Evolutionary conservation across 1,284 basidiomycete genomes (phyloP).

Genomic region (Ustilago hordei): DNA sequence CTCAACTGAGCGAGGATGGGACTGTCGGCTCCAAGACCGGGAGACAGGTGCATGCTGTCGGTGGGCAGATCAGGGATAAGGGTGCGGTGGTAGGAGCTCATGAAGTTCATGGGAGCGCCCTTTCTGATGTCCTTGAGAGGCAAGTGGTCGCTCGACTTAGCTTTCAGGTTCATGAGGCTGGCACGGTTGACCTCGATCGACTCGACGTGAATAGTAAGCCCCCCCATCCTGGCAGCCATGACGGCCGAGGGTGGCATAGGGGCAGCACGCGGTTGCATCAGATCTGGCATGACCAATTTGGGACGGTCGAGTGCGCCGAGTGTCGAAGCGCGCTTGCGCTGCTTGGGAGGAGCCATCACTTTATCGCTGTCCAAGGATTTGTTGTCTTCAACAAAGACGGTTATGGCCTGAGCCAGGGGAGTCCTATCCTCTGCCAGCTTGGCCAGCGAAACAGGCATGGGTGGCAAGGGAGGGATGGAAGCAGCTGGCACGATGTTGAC

Average conservation of each 20-base stretch:
- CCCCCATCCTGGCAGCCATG: constrained; percentile 6
- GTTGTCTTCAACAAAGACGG: constrained; percentile 14
- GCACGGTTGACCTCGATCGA: constrained; percentile 30
- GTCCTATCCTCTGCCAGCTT: constrained; percentile 22
- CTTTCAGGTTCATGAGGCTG: constrained; percentile 28
- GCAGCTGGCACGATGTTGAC: constrained; percentile 47
- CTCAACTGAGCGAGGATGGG: constrained; percentile 46
- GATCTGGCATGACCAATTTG: constrained; percentile 27
- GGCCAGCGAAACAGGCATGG: constrained; percentile 37
- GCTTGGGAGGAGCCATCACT: not conserved
- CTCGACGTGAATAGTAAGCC: constrained; percentile 27
- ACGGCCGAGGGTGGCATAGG: constrained; percentile 31
- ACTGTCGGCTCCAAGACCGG: constrained; percentile 42
- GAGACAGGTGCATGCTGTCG: constrained; percentile 33
- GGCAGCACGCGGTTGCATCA: constrained; percentile 45
- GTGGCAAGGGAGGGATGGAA: constrained; percentile 40
- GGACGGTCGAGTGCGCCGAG: constrained; percentile 42
- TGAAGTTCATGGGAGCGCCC: constrained; percentile 40
- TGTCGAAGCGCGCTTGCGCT: constrained; percentile 42
- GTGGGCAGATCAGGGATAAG: constrained; percentile 44
- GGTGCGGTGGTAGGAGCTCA: constrained; percentile 44
- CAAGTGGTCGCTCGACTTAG: constrained; percentile 40
- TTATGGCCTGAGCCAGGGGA: constrained; percentile 9
- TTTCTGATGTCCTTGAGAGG: constrained; percentile 22
- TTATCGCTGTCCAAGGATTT: not conserved